These are phyloP conservation scores for Phylloporus sp. DNA, from an alignment of 768 basidiomycete genomes.

Conservation along the genomic window DNA sequence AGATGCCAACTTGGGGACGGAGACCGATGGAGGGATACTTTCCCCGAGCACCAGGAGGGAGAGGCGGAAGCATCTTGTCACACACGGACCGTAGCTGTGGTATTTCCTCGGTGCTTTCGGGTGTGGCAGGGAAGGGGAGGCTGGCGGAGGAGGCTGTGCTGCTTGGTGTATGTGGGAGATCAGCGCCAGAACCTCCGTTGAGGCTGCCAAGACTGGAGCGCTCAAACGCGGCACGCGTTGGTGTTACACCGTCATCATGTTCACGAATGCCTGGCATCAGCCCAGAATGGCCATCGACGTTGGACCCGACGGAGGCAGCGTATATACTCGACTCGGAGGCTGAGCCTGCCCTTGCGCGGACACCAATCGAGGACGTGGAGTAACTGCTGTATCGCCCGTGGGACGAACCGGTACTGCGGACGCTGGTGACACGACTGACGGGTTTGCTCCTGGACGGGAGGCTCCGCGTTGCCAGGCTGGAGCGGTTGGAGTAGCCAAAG, in stretches of 20 bases:
- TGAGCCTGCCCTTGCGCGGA: conserved; percentile 14
- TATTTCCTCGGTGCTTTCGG: conserved; percentile 21
- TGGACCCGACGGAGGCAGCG: conserved; percentile 10
- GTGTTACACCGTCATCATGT: conserved; percentile 27
- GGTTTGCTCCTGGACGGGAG: conserved; percentile 23
- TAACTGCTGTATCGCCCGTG: conserved; percentile 21
- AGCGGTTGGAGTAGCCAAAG: conserved; percentile 19
- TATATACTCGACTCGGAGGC: conserved; percentile 19
- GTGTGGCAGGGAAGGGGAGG: conserved; percentile 28
- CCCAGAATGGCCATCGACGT: conserved; percentile 2
- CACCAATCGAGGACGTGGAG: conserved; percentile 17
- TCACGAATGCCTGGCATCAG: conserved; percentile 30
- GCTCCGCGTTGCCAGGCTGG: conserved; percentile 13
- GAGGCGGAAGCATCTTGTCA: conserved; percentile 32
- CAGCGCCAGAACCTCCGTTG: conserved; percentile 12
- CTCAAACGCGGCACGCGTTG: conserved; percentile 27
- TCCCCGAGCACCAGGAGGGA: conserved; percentile 15
- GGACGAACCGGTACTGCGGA: conserved; percentile 21
- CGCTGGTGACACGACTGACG: conserved; percentile 19
- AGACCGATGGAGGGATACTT: conserved; percentile 23
- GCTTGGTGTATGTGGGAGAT: conserved; percentile 27
- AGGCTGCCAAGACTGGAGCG: conserved; percentile 25
- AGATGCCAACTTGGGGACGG: conserved; percentile 1
- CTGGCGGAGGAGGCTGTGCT: conserved; percentile 31
- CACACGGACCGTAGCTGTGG: conserved; percentile 3